A percentile compares a stretch with the other conserved stretches of the same genome.
phyloP scores from a whole-genome alignment of 2,329 filamentous ascomycete species.

The Cordyceps cicadae region DNA sequence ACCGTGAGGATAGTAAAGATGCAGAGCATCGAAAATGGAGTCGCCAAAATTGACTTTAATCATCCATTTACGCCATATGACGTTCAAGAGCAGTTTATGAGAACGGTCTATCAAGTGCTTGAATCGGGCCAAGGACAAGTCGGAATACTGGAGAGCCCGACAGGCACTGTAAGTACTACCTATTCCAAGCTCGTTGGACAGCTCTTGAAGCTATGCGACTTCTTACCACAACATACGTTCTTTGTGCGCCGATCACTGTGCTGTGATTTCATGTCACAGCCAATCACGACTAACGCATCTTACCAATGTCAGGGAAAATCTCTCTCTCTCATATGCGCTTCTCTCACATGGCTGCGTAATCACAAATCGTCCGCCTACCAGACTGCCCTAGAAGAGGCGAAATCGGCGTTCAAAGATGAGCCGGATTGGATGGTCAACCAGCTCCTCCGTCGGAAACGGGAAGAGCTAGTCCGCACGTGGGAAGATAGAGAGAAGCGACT shows the following conservation, averaged over 20 bases:
- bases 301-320: slow-evolving; percentile 62
- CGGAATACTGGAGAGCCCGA: slow-evolving; percentile 89
- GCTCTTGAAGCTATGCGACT: background rate
- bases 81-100: slow-evolving; percentile 86
- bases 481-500: slow-evolving; percentile 68
- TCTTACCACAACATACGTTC: background rate
- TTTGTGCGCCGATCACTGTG: background rate
- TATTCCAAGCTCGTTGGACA: background rate
- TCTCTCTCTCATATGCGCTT: slow-evolving; percentile 79
- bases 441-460: slow-evolving; percentile 58
- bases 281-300: background rate
- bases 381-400: slow-evolving; percentile 38
- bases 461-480: slow-evolving; percentile 57
- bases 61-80: slow-evolving; percentile 84
- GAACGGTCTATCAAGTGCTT: slow-evolving; percentile 67
- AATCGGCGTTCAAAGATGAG: slow-evolving; percentile 51
- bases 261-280: background rate
- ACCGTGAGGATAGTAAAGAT: slow-evolving; percentile 15
- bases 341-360: slow-evolving; percentile 83
- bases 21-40: slow-evolving; percentile 14
- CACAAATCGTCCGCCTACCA: slow-evolving; percentile 59
- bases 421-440: slow-evolving; percentile 80
- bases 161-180: slow-evolving; percentile 52
- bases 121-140: slow-evolving; percentile 63
- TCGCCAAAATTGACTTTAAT: slow-evolving; percentile 55